Evolutionary conservation across 805 yeast species (phyloP).

Genomic region (Candida rishiriensis): DNA sequence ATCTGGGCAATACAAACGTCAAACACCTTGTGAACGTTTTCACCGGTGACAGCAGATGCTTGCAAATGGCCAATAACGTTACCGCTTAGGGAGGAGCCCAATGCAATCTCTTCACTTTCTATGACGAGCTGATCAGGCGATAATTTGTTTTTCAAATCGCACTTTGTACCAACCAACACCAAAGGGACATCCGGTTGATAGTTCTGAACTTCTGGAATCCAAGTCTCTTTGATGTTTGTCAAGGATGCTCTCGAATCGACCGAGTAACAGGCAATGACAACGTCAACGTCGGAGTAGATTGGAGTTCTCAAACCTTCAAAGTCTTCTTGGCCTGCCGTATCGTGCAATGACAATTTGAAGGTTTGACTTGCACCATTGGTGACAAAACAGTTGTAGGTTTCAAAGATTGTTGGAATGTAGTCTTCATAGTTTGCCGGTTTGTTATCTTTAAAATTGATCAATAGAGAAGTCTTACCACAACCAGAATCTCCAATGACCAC

Average conservation of each 20-base stretch:
- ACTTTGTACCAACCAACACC: conserved; percentile 72
- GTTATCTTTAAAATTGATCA: conserved; percentile 56
- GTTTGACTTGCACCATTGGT: conserved; percentile 26
- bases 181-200: conserved; percentile 76
- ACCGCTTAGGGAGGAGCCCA: conserved; percentile 48
- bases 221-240: conserved; percentile 65
- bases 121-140: conserved; percentile 31
- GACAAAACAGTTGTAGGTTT: conserved; percentile 49
- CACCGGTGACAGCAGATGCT: conserved; percentile 68
- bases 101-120: conserved; percentile 38
- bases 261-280: conserved; percentile 67
- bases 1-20: conserved; percentile 37
- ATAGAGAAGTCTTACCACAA: conserved; percentile 81
- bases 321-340: conserved; percentile 88
- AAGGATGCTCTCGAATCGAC: conserved; percentile 58
- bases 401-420: conserved; percentile 67
- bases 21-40: conserved; percentile 63
- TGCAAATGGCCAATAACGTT: conserved; percentile 66
- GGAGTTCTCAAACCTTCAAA: conserved; percentile 77
- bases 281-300: conserved; percentile 70
- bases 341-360: conserved; percentile 33
- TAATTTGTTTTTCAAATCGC: conserved; percentile 42
- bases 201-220: conserved; percentile 80
- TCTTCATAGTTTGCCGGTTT: conserved; percentile 66
- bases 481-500: conserved; percentile 90